Base-by-base conservation (phyloP, 345 rosid genomes). In the Ricinus communis region DNA sequence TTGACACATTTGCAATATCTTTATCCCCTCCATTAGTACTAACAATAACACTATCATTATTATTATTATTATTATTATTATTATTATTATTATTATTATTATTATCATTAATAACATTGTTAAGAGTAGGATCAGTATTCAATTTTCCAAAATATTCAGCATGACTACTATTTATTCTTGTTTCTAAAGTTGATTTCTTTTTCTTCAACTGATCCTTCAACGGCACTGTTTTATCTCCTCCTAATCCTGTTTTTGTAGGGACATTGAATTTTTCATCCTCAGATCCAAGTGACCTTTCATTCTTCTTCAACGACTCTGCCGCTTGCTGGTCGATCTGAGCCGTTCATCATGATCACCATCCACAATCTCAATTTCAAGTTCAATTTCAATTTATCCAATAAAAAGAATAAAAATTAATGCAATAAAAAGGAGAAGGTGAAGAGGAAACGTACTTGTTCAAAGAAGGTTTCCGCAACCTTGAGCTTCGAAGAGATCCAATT, bases 401-500 rank as follows among this genome's bases (percentile, higher is more conserved):
- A 68, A 22, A 8, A 47, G 8, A 46, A 24, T 7, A 1, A 60
- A 41, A 27, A 69, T 40, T 14, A 75, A 68, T 64, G 69, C 43
- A 27, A 56, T n/a, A 46, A 50, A 59, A 27, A 16, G 28, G 12
- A 27, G 16, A 11, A 36, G 40, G 38, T 33, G 15, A 18, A 24
- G 21, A 25, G 33, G 21, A 51, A 74, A 70, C 6, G 69, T 60
- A 74, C 97, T 90, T 94, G 96, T 74, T 91, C 91, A 61, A 94
- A 87, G 80, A 94, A 76, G 31, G 84, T 90, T 75, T 91, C 96
- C 53, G 92, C 97, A 70, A 88, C 98, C 86, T 84, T 94, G 85
- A 94, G 97, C 74, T 91, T 94, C 40, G 88, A 87, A 66, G 95
- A 86, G 89, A 94, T 87, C 98, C 97, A 94, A 82, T 89, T 87